phyloP scores from a whole-genome alignment of 495 filamentous ascomycete genomes.

The Penicillium manginii region DNA sequence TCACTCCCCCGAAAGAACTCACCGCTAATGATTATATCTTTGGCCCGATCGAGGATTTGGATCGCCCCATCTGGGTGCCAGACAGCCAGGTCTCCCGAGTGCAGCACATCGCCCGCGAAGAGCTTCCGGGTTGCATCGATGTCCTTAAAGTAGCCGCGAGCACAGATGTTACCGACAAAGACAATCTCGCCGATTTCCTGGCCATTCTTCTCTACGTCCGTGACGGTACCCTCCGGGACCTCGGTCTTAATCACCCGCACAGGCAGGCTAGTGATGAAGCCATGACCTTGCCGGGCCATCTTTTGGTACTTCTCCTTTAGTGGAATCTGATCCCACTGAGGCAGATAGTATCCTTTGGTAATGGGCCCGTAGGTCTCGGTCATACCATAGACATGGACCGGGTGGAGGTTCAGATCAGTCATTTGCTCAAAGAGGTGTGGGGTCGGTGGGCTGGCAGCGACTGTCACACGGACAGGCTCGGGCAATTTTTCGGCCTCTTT shows the following conservation, averaged over 20 bases:
- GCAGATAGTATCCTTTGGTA: slow-evolving; percentile 88
- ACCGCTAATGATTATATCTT: slow-evolving; percentile 99
- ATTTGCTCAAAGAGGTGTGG: slow-evolving; percentile 91
- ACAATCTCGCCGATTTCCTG: slow-evolving; percentile 93
- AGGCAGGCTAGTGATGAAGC: slow-evolving; percentile 83
- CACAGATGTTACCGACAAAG: slow-evolving; percentile 89
- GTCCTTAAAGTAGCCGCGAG: slow-evolving; percentile 91
- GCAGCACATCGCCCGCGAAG: slow-evolving; percentile 83
- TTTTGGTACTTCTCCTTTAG: slow-evolving; percentile 73
- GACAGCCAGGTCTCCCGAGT: slow-evolving; percentile 91
- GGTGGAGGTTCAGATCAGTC: slow-evolving; percentile 82
- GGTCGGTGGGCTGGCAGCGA: slow-evolving; percentile 89
- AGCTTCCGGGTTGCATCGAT: slow-evolving; percentile 82
- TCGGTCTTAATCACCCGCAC: slow-evolving; percentile 82
- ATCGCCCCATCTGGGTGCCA: slow-evolving; percentile 87
- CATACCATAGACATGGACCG: slow-evolving; percentile 93
- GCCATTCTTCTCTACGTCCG: slow-evolving; percentile 80
- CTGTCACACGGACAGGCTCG: slow-evolving; percentile 80
- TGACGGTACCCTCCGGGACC: slow-evolving; percentile 63
- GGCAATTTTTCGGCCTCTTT: slow-evolving; percentile 70
- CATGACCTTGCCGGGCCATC: slow-evolving; percentile 95
- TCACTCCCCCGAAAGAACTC: slow-evolving; percentile 26
- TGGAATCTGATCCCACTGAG: slow-evolving; percentile 75
- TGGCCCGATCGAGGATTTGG: slow-evolving; percentile 91
- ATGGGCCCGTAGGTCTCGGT: slow-evolving; percentile 97